phyloP scores from a whole-genome alignment of 2,329 filamentous ascomycete species.

The Cadophora luteo-olivacea region DNA sequence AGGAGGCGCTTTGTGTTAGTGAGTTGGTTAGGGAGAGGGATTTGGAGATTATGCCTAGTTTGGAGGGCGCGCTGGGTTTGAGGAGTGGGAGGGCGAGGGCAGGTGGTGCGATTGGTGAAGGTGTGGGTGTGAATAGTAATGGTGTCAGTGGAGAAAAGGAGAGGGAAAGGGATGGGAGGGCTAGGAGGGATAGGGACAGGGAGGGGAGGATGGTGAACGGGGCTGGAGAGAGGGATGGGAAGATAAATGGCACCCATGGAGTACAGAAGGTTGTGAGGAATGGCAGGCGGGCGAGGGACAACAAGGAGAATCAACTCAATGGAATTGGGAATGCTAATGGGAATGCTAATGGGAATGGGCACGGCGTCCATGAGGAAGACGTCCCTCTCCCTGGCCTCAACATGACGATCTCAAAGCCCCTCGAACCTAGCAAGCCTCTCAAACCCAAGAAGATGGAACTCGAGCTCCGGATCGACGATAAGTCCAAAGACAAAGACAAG shows the following conservation, averaged over 20 bases:
- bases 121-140: not conserved
- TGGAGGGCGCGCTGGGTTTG: slow-evolving; percentile 19
- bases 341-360: not conserved
- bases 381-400: not conserved
- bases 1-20: slow-evolving; percentile 21
- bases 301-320: slow-evolving; percentile 10
- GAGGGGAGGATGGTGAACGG: not conserved
- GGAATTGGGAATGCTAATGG: not conserved
- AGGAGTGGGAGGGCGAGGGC: slow-evolving; percentile 17
- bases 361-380: not conserved
- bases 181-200: too few species aligned
- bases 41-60: slow-evolving; percentile 22
- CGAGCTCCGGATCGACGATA: slow-evolving; percentile 14
- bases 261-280: not conserved
- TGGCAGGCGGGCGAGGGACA: slow-evolving; percentile 4
- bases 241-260: not conserved
- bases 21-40: slow-evolving; percentile 19
- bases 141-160: not conserved
- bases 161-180: not conserved
- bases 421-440: not conserved
- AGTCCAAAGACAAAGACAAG: slow-evolving; percentile 17
- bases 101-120: not conserved
- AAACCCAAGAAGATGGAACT: slow-evolving; percentile 19
- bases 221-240: not conserved
- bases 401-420: not conserved